Evolutionary conservation across 352 stramenopile species (phyloP).

Genomic region (Globisporangium iwayamae): DNA sequence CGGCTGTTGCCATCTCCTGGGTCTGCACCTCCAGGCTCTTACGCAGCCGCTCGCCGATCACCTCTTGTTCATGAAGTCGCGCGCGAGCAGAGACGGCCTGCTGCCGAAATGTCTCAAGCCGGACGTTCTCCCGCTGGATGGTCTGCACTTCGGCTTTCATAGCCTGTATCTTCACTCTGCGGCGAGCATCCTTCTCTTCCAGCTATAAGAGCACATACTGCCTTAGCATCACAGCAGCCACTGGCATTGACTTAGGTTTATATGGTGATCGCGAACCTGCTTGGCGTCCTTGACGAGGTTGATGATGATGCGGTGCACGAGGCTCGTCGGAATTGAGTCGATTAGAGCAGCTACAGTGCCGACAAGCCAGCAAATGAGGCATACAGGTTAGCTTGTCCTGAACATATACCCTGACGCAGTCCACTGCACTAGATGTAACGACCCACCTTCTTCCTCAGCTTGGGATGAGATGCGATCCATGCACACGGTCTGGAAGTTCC

Average conservation of each 20-base stretch:
- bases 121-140: slow-evolving; percentile 22
- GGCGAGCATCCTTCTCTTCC: slow-evolving; percentile 33
- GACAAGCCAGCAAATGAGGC: neutral
- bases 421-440: neutral
- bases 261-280: slow-evolving; percentile 21
- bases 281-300: slow-evolving; percentile 59
- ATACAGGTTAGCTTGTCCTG: neutral
- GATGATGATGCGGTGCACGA: slow-evolving; percentile 68
- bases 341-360: slow-evolving; percentile 43
- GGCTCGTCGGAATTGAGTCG: slow-evolving; percentile 50
- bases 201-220: slow-evolving; percentile 19
- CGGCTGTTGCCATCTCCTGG: slow-evolving; percentile 20
- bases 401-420: neutral
- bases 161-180: slow-evolving; percentile 27
- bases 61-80: slow-evolving; percentile 32
- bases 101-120: slow-evolving; percentile 35
- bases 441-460: slow-evolving; percentile 57
- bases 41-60: slow-evolving; percentile 22
- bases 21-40: slow-evolving; percentile 31
- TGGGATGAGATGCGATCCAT: slow-evolving; percentile 59
- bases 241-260: too few species aligned
- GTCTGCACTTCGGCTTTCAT: slow-evolving; percentile 28
- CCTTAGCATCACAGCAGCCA: neutral
- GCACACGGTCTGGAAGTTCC: slow-evolving; percentile 65
- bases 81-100: slow-evolving; percentile 25